Evolutionary conservation across 1,284 basidiomycete species (phyloP).

Genomic region (Ganoderma multipileum): DNA sequence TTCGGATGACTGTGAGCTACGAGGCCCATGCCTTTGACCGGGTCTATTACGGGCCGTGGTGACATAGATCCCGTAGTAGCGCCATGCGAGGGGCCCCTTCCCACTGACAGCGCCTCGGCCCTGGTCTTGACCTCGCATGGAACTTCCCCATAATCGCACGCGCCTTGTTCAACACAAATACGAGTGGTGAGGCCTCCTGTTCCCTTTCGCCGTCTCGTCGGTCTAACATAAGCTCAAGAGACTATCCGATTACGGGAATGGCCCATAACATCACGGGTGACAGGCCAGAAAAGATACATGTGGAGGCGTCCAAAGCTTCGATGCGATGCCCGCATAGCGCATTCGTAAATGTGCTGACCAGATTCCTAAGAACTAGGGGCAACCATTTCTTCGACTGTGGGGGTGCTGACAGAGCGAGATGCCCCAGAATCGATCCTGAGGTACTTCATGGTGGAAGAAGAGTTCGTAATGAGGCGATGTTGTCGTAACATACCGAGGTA

Average conservation of each 20-base stretch:
- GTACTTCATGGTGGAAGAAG: background rate
- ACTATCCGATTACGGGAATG: no score
- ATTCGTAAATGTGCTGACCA: background rate
- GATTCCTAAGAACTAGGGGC: conserved; percentile 4
- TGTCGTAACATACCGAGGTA: background rate
- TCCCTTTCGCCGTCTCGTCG: no score
- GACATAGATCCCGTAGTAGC: no score
- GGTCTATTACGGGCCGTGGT: no score
- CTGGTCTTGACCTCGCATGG: no score
- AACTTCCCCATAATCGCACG: no score
- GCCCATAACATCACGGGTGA: no score
- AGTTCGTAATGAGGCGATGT: background rate
- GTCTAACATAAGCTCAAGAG: no score
- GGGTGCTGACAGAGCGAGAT: conserved; percentile 9
- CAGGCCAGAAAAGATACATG: background rate
- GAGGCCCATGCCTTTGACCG: background rate
- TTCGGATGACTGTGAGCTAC: background rate
- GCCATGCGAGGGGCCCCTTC: no score
- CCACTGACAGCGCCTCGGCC: no score
- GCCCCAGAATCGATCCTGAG: background rate
- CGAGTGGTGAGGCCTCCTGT: no score
- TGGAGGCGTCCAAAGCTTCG: background rate
- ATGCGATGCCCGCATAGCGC: conserved; percentile 1
- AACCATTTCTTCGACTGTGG: background rate
- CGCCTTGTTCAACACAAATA: no score